Evolutionary conservation across 2,329 filamentous ascomycete species (phyloP), one percentile per base, ranked within the genome.

Genomic region (Monosporascus sp.): DNA sequence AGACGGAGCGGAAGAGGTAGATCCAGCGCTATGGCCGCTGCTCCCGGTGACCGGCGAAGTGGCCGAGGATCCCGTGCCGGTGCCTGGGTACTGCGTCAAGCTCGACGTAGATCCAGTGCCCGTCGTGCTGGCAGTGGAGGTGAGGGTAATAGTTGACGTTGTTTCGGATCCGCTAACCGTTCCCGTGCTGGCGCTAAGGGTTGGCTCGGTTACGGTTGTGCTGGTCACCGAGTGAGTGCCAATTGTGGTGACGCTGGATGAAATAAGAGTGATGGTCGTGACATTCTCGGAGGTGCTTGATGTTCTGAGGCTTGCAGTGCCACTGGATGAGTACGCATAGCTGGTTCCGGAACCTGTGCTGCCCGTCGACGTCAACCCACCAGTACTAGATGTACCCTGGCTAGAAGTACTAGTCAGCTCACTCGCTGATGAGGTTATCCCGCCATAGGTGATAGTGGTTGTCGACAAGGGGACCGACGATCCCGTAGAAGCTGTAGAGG

Each of bases 1-100:
- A 9, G 49, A 55, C 18, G 53, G 49, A 28, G 50, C 52, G 28
- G 51, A 38, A 20, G 56, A 58, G 15, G 49, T 37, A 20, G 17
- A 40, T 18, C 52, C 49, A 11, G 47, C 53, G 17, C 55, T 57
- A 3, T 37, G 38, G 7, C 53, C 59, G 5, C 49, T 40, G 11
- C 58, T 61, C 28, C 59, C 37, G 6, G 50, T 55, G 15, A 54
- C 54, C 8, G 55, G 57, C 37, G 55, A 28, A 24, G 57, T 55
- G 26, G 26, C 51, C 14, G 54, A 52, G 3, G 57, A 51, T n/a
- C 37, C 48, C 14, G 55, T 55, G 43, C 50, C 58, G 14, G 24
- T 52, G 44, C 56, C 51, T 28, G 5, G 15, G 28, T 31, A 45
- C 26, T 49, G 40, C 2, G 52, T 51, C 24, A 43, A 37, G 22